phyloP scores from a whole-genome alignment of 148 eudicot species.

The Rhododendron williamsianum region DNA sequence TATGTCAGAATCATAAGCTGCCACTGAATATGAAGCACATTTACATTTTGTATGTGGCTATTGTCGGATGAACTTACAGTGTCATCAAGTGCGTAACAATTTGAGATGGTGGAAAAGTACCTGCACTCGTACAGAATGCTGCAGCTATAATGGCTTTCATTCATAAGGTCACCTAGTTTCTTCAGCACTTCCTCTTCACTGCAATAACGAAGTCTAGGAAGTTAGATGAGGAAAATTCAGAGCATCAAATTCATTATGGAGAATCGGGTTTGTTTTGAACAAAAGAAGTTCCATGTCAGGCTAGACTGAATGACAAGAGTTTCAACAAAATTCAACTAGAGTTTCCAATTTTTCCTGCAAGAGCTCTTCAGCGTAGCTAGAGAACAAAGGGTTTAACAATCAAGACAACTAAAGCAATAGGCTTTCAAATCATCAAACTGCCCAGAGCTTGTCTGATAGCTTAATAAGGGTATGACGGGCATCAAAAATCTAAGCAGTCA shows the following conservation, averaged over 20 bases:
- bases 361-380: not conserved
- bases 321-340: not conserved
- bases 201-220: slow-evolving; percentile 28
- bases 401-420: not conserved
- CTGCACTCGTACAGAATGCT: slow-evolving; percentile 95
- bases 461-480: not conserved
- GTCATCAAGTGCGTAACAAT: not conserved
- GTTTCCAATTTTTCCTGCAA: not conserved
- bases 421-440: not conserved
- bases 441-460: not conserved
- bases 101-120: slow-evolving; percentile 28
- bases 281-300: not conserved
- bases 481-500: not conserved
- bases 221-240: not conserved
- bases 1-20: not conserved
- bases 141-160: slow-evolving; percentile 95
- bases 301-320: not conserved
- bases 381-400: not conserved
- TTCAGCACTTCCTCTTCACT: slow-evolving; percentile 87
- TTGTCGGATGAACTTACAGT: not conserved
- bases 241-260: not conserved
- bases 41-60: not conserved
- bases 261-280: not conserved
- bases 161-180: slow-evolving; percentile 96
- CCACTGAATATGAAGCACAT: not conserved